Evolutionary conservation across 2,329 filamentous ascomycete genomes (phyloP), one percentile per base, ranked within the genome.

Genomic region (Huntiella decipiens): DNA sequence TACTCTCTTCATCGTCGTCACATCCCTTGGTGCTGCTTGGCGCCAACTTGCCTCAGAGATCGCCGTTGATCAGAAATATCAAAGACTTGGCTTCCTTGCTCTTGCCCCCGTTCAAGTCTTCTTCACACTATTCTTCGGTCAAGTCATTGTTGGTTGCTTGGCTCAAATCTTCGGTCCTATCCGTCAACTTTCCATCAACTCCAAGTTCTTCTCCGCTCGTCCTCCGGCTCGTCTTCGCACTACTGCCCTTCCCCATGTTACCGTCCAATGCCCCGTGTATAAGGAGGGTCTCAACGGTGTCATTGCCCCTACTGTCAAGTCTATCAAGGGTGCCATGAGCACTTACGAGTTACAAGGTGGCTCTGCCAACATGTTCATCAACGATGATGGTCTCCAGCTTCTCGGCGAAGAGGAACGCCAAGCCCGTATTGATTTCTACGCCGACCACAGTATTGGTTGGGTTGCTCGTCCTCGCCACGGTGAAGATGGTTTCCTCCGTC

Each of bases 231-330:
- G 80, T 41, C 60, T 86, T 22, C 70, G 71, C 47, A 63, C 61
- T 1, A 55, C 62, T 5, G 57, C 66, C 19, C 67, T 87, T 12
- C 81, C 80, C 2, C 82, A 84, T 56, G 68, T 84, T 52, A 88
- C 82, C 3, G 81, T 92, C 37, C 84, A 93, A 57, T 87, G 82
- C 58, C 84, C 84, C 4, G 82, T 92, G 0, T 92, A 91, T 65
- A 91, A 88, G 60, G 84, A 92, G 59, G 82, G 83, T 52, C 68
- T 92, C 2, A 64, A 64, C 33, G 74, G 67, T 51, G 84, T 92
- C 59, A 86, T 87, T 55, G 71, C 69, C 15, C 82, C 82, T 5
- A 88, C 82, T 0, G 73, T 87, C 54, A 76, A 75, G 55, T 86
- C 81, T 2, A 71, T 87, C 61, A 85, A 85, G 62, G 71, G 79